Percentiles rank a stretch among this genome's conserved stretches.
Conservation (phyloP, 352 stramenopile species). For the Pythium biforme region DNA sequence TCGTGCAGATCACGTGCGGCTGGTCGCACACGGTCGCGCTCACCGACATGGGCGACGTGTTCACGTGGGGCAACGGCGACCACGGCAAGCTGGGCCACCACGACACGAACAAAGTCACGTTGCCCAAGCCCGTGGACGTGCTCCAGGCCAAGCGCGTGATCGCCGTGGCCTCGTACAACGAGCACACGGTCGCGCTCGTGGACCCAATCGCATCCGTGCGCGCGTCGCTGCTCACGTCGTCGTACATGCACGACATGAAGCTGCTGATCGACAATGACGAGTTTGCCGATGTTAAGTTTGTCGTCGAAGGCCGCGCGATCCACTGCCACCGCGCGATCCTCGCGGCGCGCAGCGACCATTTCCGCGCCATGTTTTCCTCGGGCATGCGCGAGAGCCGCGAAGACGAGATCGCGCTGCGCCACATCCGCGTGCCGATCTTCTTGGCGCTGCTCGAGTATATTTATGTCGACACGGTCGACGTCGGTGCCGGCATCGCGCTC, state of each 20-base stretch:
- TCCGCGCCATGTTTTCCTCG: slow-evolving; percentile 93
- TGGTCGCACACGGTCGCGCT: slow-evolving; percentile 96
- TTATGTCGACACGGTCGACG: slow-evolving; percentile 95
- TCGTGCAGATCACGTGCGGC: slow-evolving; percentile 95
- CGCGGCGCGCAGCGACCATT: slow-evolving; percentile 93
- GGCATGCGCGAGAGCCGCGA: slow-evolving; percentile 92
- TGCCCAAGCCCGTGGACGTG: slow-evolving; percentile 92
- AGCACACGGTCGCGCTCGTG: slow-evolving; percentile 94
- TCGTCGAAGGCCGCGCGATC: slow-evolving; percentile 82
- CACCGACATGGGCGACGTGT: slow-evolving; percentile 91
- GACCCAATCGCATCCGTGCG: slow-evolving; percentile 78
- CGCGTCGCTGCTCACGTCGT: slow-evolving; percentile 78
- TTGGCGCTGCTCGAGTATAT: slow-evolving; percentile 95
- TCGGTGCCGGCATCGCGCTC: slow-evolving; percentile 90
- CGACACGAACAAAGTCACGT: slow-evolving; percentile 92
- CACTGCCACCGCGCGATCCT: slow-evolving; percentile 91
- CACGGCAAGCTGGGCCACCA: slow-evolving; percentile 95
- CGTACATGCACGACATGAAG: slow-evolving; percentile 89
- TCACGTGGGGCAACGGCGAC: slow-evolving; percentile 93
- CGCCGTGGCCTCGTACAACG: slow-evolving; percentile 97
- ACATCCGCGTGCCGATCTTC: slow-evolving; percentile 92
- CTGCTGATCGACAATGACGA: slow-evolving; percentile 91
- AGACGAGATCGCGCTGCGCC: slow-evolving; percentile 83
- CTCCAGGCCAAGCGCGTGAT: slow-evolving; percentile 92
- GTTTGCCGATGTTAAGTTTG: slow-evolving; percentile 87